Conservation (phyloP, 768 basidiomycete species). For the Chlorophyllum brunneum region DNA sequence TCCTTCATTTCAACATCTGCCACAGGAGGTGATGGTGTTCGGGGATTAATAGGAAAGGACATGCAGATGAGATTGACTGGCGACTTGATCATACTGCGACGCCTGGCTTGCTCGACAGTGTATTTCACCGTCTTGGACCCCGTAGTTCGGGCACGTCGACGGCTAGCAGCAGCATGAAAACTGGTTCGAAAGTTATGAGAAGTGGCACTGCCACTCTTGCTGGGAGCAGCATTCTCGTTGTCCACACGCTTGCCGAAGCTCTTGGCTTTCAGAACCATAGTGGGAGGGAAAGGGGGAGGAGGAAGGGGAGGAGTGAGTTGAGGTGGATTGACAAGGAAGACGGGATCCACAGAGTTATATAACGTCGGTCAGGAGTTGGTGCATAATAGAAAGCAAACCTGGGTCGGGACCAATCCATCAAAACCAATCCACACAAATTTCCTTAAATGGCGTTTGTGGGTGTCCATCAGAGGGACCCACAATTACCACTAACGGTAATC, state of each 20-base stretch:
- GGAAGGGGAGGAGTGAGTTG: background rate
- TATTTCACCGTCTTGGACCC: conserved; percentile 28
- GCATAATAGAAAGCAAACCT: conserved; percentile 7
- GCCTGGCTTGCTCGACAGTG: conserved; percentile 35
- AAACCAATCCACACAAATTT: conserved; percentile 8
- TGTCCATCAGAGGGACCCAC: conserved; percentile 1
- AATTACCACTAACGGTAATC: background rate
- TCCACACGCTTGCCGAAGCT: conserved; percentile 15
- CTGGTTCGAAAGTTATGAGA: conserved; percentile 18
- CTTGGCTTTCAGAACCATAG: conserved; percentile 27
- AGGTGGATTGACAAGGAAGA: background rate
- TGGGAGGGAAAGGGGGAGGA: background rate
- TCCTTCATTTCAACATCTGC: conserved; percentile 31
- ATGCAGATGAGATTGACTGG: conserved; percentile 18
- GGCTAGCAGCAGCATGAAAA: conserved; percentile 27
- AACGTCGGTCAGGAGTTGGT: background rate
- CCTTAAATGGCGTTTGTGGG: conserved; percentile 5
- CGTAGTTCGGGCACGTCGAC: conserved; percentile 34
- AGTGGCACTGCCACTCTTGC: conserved; percentile 15
- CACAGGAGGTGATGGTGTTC: conserved; percentile 13
- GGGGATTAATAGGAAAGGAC: conserved; percentile 24
- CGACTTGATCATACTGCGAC: conserved; percentile 24
- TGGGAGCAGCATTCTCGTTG: conserved; percentile 13
- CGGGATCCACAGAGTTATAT: conserved; percentile 4
- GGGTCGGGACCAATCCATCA: conserved; percentile 13